A percentile compares a stretch with the other conserved stretches of the same genome.
phyloP scores from a whole-genome alignment of 495 filamentous ascomycete species.

The Podospora fimiseda region DNA sequence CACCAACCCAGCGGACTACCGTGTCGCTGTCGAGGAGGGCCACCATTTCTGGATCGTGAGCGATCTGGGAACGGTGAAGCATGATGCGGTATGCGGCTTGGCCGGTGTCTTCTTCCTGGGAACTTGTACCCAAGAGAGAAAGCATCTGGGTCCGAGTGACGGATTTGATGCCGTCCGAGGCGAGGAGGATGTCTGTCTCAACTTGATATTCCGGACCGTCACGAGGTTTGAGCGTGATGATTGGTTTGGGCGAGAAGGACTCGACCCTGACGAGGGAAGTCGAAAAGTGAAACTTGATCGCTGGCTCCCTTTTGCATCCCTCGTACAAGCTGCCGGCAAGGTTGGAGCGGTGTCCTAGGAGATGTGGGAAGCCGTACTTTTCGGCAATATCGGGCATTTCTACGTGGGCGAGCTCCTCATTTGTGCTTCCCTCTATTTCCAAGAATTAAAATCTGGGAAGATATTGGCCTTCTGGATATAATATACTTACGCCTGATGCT shows the following conservation, averaged over 20 bases:
- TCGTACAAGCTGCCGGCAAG: conserved; percentile 64
- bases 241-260: conserved; percentile 49
- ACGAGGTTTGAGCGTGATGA: conserved; percentile 52
- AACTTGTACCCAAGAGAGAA: conserved; percentile 43
- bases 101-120: conserved; percentile 61
- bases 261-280: conserved; percentile 47
- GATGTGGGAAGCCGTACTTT: conserved; percentile 68
- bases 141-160: conserved; percentile 57
- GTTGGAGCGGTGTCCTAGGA: conserved; percentile 69
- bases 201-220: conserved; percentile 50
- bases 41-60: conserved; percentile 59
- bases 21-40: conserved; percentile 57
- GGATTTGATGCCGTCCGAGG: conserved; percentile 69
- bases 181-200: conserved; percentile 63
- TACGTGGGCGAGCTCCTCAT: conserved; percentile 63
- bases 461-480: no score
- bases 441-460: no score
- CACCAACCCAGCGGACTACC: conserved; percentile 75
- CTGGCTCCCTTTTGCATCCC: conserved; percentile 55
- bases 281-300: conserved; percentile 65
- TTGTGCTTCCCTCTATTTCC: conserved; percentile 65
- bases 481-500: conserved; percentile 37
- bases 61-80: conserved; percentile 62
- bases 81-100: conserved; percentile 85
- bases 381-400: conserved; percentile 58